Evolutionary conservation across 2,329 filamentous ascomycete species (phyloP).

Genomic region (Acrocalymma vagum): DNA sequence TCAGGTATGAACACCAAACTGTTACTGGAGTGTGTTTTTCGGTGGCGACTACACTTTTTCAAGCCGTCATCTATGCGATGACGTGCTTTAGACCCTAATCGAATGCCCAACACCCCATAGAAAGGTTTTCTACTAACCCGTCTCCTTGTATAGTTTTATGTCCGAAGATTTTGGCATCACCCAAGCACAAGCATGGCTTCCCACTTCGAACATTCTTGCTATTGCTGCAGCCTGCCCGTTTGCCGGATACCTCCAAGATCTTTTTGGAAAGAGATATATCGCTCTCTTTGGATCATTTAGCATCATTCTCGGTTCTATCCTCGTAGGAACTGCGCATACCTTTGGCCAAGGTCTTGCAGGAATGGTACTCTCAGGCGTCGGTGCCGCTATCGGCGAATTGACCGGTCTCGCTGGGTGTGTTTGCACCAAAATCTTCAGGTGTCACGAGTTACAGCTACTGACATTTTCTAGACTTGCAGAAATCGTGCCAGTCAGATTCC

Average conservation of each 20-base stretch:
- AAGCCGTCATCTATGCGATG: too few species aligned
- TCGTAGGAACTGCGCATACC: constrained; percentile 37
- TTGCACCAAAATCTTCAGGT: neutral
- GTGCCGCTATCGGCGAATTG: constrained; percentile 44
- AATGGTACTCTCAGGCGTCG: constrained; percentile 44
- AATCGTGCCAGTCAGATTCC: constrained; percentile 42
- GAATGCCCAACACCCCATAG: too few species aligned
- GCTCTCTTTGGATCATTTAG: constrained; percentile 40
- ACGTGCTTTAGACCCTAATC: too few species aligned
- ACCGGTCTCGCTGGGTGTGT: constrained; percentile 46
- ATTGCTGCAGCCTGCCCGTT: constrained; percentile 44
- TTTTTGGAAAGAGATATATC: constrained; percentile 47
- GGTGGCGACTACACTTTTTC: too few species aligned
- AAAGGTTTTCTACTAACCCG: too few species aligned
- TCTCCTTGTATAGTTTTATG: constrained; percentile 41
- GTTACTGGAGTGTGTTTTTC: too few species aligned
- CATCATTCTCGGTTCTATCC: constrained; percentile 38
- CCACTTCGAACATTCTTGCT: constrained; percentile 45
- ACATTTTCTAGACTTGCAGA: constrained; percentile 35
- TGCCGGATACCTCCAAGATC: constrained; percentile 45
- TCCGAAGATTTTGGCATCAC: constrained; percentile 32
- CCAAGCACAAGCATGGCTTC: constrained; percentile 38
- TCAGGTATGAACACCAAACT: too few species aligned
- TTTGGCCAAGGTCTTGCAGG: constrained; percentile 45
- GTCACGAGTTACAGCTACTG: constrained; percentile 4